Conservation (phyloP, 805 yeast genomes). For the Pichia exigua region DNA sequence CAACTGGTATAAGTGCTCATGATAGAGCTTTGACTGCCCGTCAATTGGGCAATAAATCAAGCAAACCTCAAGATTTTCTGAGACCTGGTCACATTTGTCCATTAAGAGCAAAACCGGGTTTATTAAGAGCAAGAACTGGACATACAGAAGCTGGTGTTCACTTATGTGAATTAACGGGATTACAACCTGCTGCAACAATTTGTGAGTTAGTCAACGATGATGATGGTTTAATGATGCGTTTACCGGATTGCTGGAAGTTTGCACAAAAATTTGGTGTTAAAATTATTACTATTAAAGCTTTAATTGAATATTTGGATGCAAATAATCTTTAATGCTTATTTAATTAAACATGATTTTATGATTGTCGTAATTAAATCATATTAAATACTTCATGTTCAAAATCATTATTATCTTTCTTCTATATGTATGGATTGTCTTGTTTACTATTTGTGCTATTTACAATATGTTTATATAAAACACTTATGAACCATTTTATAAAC, state of each 20-base stretch:
- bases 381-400: too few relatives aligned
- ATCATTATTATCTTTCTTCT: too few relatives aligned
- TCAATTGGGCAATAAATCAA: constrained; percentile 53
- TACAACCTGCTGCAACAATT: constrained; percentile 82
- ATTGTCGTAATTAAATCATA: background rate
- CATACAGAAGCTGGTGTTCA: constrained; percentile 98
- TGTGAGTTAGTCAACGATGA: constrained; percentile 90
- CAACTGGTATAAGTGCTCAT: constrained; percentile 94
- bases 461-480: background rate
- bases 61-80: constrained; percentile 59
- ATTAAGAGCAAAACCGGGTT: constrained; percentile 80
- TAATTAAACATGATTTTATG: background rate
- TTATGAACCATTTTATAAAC: background rate
- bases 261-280: constrained; percentile 54
- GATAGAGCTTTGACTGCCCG: constrained; percentile 84
- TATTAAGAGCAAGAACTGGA: constrained; percentile 75
- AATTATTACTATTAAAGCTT: constrained; percentile 69
- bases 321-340: constrained; percentile 8
- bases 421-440: background rate
- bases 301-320: constrained; percentile 46
- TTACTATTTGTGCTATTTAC: too few relatives aligned
- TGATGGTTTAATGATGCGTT: constrained; percentile 93
- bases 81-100: constrained; percentile 96
- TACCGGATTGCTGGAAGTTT: constrained; percentile 75
- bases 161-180: constrained; percentile 65